Base-by-base conservation (phyloP, 116 monocot genomes). In the Cymodocea nodosa region DNA sequence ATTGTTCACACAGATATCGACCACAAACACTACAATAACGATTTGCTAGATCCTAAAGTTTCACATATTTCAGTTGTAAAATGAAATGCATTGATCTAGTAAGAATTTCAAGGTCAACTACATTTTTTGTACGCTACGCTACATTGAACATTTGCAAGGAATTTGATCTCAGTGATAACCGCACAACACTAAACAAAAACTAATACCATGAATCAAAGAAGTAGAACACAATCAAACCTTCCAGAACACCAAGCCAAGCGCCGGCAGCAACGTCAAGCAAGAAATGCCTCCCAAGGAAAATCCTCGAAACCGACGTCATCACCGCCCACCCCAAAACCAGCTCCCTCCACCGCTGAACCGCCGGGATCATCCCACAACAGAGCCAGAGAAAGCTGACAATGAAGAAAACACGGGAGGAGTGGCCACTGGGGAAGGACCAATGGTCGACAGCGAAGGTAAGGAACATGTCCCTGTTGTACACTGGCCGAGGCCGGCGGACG, bases 371-470 rank as follows among this genome's bases (percentile, higher is more conserved):
- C 23, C n/a, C 70, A 6, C 49, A 51, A 64, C 23, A 74, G 50
- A 82, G 66, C 54, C 19, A 60, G 53, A 93, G 57, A 62, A 89
- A 89, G 64, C 64, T 9, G 22, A 86, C 75, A 59, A 87, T 62
- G 78, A 94, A 86, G 84, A 86, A 83, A n/a, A 84, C 89, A 10
- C 84, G 77, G 18, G 94, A 94, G 14, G 94, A 89, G 82, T 94
- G 94, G 25, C 94, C 89, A 66, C 89, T 89, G 59, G 94, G 94
- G 71, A 94, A 94, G 14, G 94, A 94, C 89, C 89, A 94, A 68
- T 77, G 84, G 68, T 94, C 94, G 59, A 81, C 71, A 65, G 89
- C 67, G 75, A 89, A 70, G 58, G 74, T 66, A 16, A 86, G 72
- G 56, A 55, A 14, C 89, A 89, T 89, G 59, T 52, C 64, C 62